Evolutionary conservation across 768 basidiomycete genomes (phyloP), one percentile per base, ranked within the genome.

Genomic region (Porphyrellus cyaneotinctus): DNA sequence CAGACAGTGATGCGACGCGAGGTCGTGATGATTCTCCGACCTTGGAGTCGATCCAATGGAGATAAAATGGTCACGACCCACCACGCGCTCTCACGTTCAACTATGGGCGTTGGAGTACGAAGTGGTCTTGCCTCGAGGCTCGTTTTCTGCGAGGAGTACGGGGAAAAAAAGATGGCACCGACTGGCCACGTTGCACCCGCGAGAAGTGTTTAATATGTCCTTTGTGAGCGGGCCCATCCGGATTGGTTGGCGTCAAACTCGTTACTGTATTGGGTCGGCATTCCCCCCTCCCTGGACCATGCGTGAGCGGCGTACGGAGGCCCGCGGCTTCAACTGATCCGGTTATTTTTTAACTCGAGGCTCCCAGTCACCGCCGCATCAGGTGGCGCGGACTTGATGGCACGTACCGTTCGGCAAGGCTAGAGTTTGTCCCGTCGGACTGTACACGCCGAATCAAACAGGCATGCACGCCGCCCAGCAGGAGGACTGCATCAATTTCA

Each of bases 91-190:
- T 49, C 55, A 50, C 37, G 54, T 26, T 17, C 41, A 3, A 42
- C 38, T 43, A 10, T 8, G 22, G 39, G 5, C 24, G 11, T 17
- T 41, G 48, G 24, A 32, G 35, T 30, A 46, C 41, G 45, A 43
- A 56, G 52, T 37, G 14, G 24, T 14, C 24, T 17, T 32, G 48
- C 50, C 56, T 58, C 57, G 49, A 46, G 51, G 51, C 51, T 3
- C 14, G 0, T 10, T 9, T 46, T 39, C n/a, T 39, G 43, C 57
- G 52, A 35, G 18, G 39, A 18, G 5, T 38, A 28, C 58, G 51
- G 47, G 30, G 26, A 28, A 15, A 33, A 42, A 35, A 26, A 47
- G 4, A 22, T 35, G 20, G 24, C 15, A 41, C 22, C 36, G 10
- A 20, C 17, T 14, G 13, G 38, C 37, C 56, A 52, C 45, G 44